Percentiles rank a stretch among this genome's conserved stretches.
phyloP scores from a whole-genome alignment of 768 basidiomycete species.

The Lyophyllum shimeji region DNA sequence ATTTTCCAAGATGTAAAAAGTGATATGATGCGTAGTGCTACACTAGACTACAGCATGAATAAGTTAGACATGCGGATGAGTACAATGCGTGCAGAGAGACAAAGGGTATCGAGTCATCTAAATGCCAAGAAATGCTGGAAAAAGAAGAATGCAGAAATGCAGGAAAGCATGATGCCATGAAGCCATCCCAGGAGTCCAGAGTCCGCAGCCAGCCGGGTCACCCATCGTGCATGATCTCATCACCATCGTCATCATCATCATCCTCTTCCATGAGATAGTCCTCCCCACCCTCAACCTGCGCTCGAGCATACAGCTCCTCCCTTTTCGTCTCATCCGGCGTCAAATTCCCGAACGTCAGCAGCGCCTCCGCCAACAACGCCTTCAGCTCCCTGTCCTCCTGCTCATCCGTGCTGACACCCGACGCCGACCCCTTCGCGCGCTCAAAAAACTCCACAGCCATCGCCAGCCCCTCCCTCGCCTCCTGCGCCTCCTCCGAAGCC shows the following conservation, averaged over 20 bases:
- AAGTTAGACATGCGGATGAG: not conserved
- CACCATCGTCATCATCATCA: conserved; percentile 19
- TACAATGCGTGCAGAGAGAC: not conserved
- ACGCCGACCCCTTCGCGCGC: conserved; percentile 31
- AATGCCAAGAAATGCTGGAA: not conserved
- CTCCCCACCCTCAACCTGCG: conserved; percentile 47
- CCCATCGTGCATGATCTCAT: conserved; percentile 18
- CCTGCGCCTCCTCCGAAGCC: conserved; percentile 48
- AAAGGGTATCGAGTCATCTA: not conserved
- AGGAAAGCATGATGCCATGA: not conserved
- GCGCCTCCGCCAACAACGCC: conserved; percentile 49
- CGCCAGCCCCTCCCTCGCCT: conserved; percentile 50
- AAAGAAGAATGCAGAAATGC: not conserved
- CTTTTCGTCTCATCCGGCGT: conserved; percentile 45
- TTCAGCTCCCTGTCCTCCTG: conserved; percentile 27
- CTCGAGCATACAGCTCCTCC: conserved; percentile 52
- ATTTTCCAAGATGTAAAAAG: not conserved
- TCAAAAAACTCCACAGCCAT: conserved; percentile 46
- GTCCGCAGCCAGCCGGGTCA: not conserved
- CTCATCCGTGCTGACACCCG: conserved; percentile 15
- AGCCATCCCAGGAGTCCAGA: not conserved
- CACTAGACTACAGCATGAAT: not conserved
- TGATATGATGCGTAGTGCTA: not conserved
- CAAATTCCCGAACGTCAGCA: conserved; percentile 59
- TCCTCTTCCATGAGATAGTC: conserved; percentile 33